Base-by-base conservation (phyloP, 768 basidiomycete genomes). In the Mycena amicta region DNA sequence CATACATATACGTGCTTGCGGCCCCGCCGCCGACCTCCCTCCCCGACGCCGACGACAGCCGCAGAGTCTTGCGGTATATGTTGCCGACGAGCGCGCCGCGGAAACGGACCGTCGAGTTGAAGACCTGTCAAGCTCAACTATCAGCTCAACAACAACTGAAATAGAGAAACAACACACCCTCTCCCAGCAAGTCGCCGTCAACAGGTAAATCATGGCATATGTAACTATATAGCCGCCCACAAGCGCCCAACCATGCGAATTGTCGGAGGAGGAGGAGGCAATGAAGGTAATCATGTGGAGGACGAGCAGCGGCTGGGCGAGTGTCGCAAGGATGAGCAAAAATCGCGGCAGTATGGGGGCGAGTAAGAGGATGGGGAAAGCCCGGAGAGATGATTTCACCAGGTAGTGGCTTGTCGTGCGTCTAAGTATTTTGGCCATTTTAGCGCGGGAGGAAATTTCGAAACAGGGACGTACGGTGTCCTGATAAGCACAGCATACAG, bases 111-210 rank as follows among this genome's bases (percentile, higher is more conserved):
- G 56, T 46, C 28, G 28, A 57, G 41, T 52, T 25, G 43, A 57
- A 57, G 1, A 57, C 56, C n/a, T n/a, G n/a, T n/a, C n/a, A n/a
- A n/a, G n/a, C n/a, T n/a, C n/a, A n/a, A n/a, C 56, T 57, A n/a
- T n/a, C n/a, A n/a, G n/a, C n/a, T 3, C n/a, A 12, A 22, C 16
- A 15, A 46, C 30, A 12, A 20, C 15, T 26, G 13, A 4, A 6
- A 22, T 15, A 26, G 15, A 31, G 18, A 12, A 4, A n/a, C 29
- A 8, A 27, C 23, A 25, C 18, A 61, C 59, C 59, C 56, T 61
- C 51, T 61, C 59, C 59, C 59, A 61, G 27, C 56, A 61, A 13
- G 50, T 23, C 0, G 58, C 53, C 2, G 58, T 60, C 26, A 27
- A 50, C 27, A 60, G 45, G n/a, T 23, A 41, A 13, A 60, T 61